These are phyloP conservation scores for Yamadazyma kitorensis DNA, from an alignment of 805 yeast species.

Conservation along the genomic window DNA sequence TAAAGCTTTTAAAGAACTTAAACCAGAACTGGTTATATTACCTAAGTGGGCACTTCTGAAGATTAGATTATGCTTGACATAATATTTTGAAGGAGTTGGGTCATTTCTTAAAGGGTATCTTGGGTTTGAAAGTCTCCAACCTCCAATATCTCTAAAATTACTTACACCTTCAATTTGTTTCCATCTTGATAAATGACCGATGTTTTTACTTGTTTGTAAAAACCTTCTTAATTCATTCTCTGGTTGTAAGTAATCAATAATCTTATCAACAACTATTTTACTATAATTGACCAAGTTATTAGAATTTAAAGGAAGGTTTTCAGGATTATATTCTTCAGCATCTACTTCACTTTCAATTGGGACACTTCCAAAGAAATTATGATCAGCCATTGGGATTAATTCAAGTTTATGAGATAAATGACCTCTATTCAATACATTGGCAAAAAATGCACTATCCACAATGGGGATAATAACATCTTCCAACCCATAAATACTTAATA, in stretches of 20 bases:
- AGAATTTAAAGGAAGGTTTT: slow-evolving; percentile 42
- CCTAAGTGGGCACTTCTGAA: slow-evolving; percentile 66
- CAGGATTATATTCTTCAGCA: slow-evolving; percentile 33
- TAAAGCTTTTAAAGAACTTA: slow-evolving; percentile 34
- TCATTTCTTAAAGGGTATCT: slow-evolving; percentile 15
- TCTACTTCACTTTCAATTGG: slow-evolving; percentile 33
- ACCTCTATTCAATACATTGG: slow-evolving; percentile 55
- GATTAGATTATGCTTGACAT: slow-evolving; percentile 51
- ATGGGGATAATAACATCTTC: slow-evolving; percentile 65
- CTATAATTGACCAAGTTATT: slow-evolving; percentile 56
- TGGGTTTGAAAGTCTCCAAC: slow-evolving; percentile 50
- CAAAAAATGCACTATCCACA: slow-evolving; percentile 57
- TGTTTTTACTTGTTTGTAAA: slow-evolving; percentile 26
- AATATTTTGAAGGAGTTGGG: slow-evolving; percentile 21
- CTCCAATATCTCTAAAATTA: slow-evolving; percentile 81
- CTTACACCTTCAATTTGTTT: slow-evolving; percentile 61
- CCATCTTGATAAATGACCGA: slow-evolving; percentile 54
- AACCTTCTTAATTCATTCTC: slow-evolving; percentile 55
- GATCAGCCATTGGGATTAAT: slow-evolving; percentile 71
- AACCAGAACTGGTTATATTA: slow-evolving; percentile 51
- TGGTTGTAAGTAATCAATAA: slow-evolving; percentile 48
- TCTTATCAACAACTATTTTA: slow-evolving; percentile 45
- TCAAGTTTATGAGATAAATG: slow-evolving; percentile 47
- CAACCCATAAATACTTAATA: slow-evolving; percentile 69
- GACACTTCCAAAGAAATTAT: slow-evolving; percentile 64